phyloP scores from a whole-genome alignment of 2,329 filamentous ascomycete species.

The Rhinocladiella similis region DNA sequence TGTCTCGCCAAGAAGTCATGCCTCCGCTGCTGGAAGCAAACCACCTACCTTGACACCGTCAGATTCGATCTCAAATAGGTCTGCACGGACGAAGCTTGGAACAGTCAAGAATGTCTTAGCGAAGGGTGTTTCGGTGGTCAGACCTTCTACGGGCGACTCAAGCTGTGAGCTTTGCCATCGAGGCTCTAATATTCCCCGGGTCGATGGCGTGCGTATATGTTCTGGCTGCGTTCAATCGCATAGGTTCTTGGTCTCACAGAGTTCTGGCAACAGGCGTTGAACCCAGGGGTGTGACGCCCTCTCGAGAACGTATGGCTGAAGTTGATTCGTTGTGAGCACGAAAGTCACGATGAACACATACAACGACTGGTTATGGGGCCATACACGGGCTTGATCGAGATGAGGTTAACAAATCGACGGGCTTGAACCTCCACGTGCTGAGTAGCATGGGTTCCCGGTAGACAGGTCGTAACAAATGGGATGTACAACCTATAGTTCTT shows the following conservation, averaged over 20 bases:
- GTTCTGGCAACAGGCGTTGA: neutral
- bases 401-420: too few species aligned
- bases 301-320: too few species aligned
- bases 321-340: too few species aligned
- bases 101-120: neutral
- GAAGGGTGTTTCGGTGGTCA: neutral
- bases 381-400: too few species aligned
- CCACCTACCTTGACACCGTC: neutral
- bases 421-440: too few species aligned
- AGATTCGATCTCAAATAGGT: neutral
- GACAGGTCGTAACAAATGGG: neutral
- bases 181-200: neutral
- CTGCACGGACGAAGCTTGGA: neutral
- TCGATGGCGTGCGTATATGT: constrained; percentile 2
- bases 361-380: too few species aligned
- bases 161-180: constrained; percentile 5
- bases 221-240: constrained; percentile 4
- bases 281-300: too few species aligned
- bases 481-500: neutral
- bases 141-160: neutral
- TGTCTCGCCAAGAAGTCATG: neutral
- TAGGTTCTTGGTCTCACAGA: neutral
- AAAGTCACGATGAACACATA: too few species aligned
- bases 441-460: too few species aligned
- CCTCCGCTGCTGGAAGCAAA: neutral